These are phyloP conservation scores for Yamadazyma philogaea DNA, from an alignment of 805 yeast genomes.

Conservation along the genomic window DNA sequence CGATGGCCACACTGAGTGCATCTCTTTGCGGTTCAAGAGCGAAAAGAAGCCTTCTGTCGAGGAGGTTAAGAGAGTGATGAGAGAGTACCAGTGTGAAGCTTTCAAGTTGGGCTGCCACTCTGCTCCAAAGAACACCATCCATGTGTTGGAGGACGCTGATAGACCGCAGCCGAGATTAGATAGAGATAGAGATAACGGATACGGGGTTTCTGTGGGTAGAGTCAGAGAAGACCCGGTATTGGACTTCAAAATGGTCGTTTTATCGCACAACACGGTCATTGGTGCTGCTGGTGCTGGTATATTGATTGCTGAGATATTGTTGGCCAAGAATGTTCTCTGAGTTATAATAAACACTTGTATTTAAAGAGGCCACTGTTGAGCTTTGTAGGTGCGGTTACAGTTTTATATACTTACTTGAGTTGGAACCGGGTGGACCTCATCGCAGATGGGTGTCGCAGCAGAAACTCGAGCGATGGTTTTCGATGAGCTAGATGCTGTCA, in stretches of 20 bases:
- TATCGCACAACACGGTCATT: conserved; percentile 94
- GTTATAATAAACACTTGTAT: background rate
- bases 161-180: conserved; percentile 98
- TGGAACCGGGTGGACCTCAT: no score
- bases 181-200: conserved; percentile 92
- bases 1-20: conserved; percentile 97
- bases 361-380: no score
- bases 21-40: conserved; percentile 76
- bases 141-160: conserved; percentile 84
- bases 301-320: conserved; percentile 86
- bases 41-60: conserved; percentile 84
- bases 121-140: conserved; percentile 91
- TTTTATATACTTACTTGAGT: no score
- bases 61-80: conserved; percentile 65
- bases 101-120: conserved; percentile 75
- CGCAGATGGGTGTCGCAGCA: background rate
- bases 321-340: conserved; percentile 71
- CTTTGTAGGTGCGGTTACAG: no score
- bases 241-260: conserved; percentile 94
- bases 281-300: conserved; percentile 99
- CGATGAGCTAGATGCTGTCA: conserved; percentile 5
- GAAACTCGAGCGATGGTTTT: background rate
- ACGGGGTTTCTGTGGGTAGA: conserved; percentile 93
- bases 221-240: conserved; percentile 89
- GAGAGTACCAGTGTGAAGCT: conserved; percentile 82